Base-by-base conservation (phyloP, 129 eudicot genomes). In the Arctium minus region DNA sequence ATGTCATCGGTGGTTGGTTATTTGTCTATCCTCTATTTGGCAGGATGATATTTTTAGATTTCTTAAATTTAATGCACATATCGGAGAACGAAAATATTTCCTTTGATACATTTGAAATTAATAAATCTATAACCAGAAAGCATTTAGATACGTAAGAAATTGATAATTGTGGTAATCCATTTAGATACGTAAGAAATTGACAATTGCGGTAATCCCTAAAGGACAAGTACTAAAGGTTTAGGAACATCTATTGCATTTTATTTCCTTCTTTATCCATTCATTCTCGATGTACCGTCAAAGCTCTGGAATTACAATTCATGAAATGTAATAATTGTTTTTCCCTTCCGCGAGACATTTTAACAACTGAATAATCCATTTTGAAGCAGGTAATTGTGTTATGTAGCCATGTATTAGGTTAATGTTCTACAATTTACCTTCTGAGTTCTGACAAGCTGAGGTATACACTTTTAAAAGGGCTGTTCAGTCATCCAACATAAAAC, bases 111-210 rank as follows among this genome's bases (percentile, higher is more conserved):
- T 36, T 76, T 11, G 18, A 32, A 73, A 12, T 18, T 35, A 42
- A 29, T 71, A 74, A 31, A 60, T 78, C 46, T 78, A 72, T 60
- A 44, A 36, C 48, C 10, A 33, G 60, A 71, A 53, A 50, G 71
- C 50, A 70, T 83, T 76, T 36, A 35, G 64, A 50, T 72, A 84
- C 65, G 22, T 78, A 78, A 78, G 79, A 83, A 71, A 22, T 22
- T 22, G 27, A 22, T 22, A 22, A 22, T 22, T 22, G 27, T 22
- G 27, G 27, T 22, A 22, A 22, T 22, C 27, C 48, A 70, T 83
- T 76, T 36, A 35, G 64, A 37, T 72, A 84, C 65, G 22, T 78
- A 72, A 78, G 75, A 84, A 72, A 18, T 11, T 39, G 78, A 53
- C 82, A 77, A 5, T 60, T 84, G 6, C 62, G 69, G 82, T 77